Base-by-base conservation (phyloP, 2,329 filamentous ascomycete species). In the Orbilia quercus region DNA sequence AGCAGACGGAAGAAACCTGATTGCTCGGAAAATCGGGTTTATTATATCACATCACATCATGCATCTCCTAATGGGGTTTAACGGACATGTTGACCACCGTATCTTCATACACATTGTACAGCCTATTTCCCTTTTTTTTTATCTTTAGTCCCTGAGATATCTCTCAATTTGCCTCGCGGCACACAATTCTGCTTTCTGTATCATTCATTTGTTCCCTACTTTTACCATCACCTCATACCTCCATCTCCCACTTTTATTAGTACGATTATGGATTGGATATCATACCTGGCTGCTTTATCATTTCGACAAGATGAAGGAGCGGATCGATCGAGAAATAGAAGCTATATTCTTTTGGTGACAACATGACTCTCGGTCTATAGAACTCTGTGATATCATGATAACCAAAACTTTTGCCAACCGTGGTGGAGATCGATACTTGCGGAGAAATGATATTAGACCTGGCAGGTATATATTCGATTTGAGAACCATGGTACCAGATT, bases 91-190 rank as follows among this genome's bases (percentile, higher is more conserved):
- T 31, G 14, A 45, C 16, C 38, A 18, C 25, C 14, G 16, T 65
- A 57, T 50, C n/a, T 64, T 71, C 59, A 34, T 34, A 65, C 25
- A 20, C 34, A 59, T 36, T 72, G 67, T 72, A 72, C 57, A 72
- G 58, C 38, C 31, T 48, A 25, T 28, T 47, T 65, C 53, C 42
- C 22, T 45, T 16, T 18, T 34, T 45, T 16, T 18, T 47, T 44
- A 28, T 28, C 45, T 34, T 36, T 7, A 36, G 20, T 23, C n/a
- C n/a, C n/a, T n/a, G n/a, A n/a, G n/a, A 14, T 25, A 14, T 31
- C 28, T 31, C 28, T 31, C 28, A 38, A n/a, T 25, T 38, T 63
- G 65, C 65, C 57, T 70, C 57, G 16, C 57, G 65, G 65, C 65
- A 62, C 50, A 50, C 57, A 20, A 72, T 60, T 65, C 67, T 54